phyloP scores from a whole-genome alignment of 306 rosid species.

The Casuarina equisetifolia region DNA sequence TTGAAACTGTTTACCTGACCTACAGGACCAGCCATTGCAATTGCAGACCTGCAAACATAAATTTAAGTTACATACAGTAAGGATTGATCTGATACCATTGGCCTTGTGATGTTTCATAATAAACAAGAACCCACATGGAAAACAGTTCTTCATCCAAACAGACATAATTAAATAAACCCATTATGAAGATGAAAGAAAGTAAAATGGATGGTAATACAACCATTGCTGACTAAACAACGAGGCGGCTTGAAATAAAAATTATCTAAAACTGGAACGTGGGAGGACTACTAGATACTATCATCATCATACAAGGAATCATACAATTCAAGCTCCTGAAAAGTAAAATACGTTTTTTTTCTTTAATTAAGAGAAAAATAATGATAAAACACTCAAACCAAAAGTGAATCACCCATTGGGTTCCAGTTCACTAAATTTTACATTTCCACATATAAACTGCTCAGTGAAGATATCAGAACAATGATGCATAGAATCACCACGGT shows the following conservation, averaged over 20 bases:
- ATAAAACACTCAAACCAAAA: too few relatives aligned
- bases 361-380: neutral
- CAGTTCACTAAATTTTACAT: neutral
- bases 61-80: neutral
- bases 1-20: slow-evolving; percentile 60
- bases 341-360: too few relatives aligned
- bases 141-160: neutral
- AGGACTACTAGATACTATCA: neutral
- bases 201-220: neutral
- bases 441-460: neutral
- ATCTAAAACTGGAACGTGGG: neutral
- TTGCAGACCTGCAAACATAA: slow-evolving; percentile 51
- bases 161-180: neutral
- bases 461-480: neutral
- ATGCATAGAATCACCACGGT: slow-evolving; percentile 9
- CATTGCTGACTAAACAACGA: neutral
- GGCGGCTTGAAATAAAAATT: neutral
- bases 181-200: neutral
- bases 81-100: neutral
- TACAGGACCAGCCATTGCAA: slow-evolving; percentile 50
- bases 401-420: neutral
- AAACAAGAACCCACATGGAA: neutral
- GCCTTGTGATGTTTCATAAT: neutral
- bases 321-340: neutral
- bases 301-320: neutral